Evolutionary conservation across 805 yeast genomes (phyloP), one percentile per base, ranked within the genome.

Genomic region (Cyberlindnera japonica): DNA sequence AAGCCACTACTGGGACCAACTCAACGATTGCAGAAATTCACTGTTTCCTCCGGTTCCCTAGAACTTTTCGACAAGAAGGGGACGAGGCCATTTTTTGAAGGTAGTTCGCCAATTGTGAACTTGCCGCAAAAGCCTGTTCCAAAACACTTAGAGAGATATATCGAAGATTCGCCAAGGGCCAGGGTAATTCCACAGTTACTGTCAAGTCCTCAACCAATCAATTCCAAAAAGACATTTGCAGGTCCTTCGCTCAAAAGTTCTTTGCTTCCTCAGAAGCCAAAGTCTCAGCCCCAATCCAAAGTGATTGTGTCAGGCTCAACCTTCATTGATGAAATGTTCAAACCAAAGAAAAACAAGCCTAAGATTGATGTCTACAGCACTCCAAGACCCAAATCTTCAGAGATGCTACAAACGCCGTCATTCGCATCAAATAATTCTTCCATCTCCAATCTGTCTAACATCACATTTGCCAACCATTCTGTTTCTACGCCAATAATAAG

Each of bases 331-430:
- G 44, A 46, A 11, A 15, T 44, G 14, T 44, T 48, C 36, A 38
- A 44, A 9, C 28, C 43, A 10, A 35, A 35, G 21, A 45, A 40
- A 27, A 26, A 30, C n/a, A 53, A 48, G 37, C 1, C 27, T 3
- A 54, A 53, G 24, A 35, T 52, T 28, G 49, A 53, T 9, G 49
- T 54, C 18, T 57, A 53, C 32, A 44, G 47, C 29, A 57, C 61
- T 8, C 61, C 61, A 35, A 51, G 57, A 38, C 58, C 59, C 6
- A 57, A 55, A 38, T 57, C 61, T 10, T 52, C 58, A 19, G 54
- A 54, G 6, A n/a, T 55, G 22, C 30, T 53, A 10, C 59, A 57
- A 29, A 57, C 61, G 1, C 61, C 61, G 14, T 53, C 59, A 6
- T 57, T 44, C 35, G 39, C 35, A 7, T 48, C 39, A 24, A 53